Conservation (phyloP, 495 filamentous ascomycete species). For the Poronia punctata region DNA sequence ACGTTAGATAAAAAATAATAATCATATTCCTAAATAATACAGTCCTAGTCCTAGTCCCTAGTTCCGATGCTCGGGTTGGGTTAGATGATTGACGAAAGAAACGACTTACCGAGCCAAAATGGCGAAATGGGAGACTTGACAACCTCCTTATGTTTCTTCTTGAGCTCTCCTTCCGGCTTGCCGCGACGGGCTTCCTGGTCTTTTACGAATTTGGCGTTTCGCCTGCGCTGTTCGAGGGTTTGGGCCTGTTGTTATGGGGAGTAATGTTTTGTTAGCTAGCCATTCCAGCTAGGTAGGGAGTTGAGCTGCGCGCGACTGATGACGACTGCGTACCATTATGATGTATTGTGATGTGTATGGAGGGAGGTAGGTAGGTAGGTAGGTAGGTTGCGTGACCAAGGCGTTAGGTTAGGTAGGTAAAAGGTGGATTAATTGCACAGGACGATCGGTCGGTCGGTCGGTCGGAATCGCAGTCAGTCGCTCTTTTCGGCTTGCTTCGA, state of each 20-base stretch:
- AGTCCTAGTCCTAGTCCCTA: no score
- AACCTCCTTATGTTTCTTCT: conserved; percentile 56
- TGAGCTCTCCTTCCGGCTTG: conserved; percentile 63
- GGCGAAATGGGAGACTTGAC: conserved; percentile 72
- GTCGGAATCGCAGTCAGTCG: no score
- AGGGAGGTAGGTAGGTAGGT: no score
- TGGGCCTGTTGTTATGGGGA: conserved; percentile 56
- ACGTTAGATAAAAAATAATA: no score
- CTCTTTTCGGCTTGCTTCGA: no score
- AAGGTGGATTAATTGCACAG: no score
- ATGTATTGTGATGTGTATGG: no score
- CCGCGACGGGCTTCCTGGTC: conserved; percentile 74
- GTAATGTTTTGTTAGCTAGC: background rate
- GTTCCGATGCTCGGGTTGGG: no score
- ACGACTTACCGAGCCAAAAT: conserved; percentile 71
- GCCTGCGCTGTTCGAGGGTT: conserved; percentile 86
- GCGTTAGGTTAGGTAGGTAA: background rate
- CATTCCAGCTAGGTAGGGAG: background rate
- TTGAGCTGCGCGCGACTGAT: background rate
- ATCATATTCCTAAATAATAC: no score
- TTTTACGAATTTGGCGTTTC: conserved; percentile 78
- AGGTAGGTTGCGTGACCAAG: background rate
- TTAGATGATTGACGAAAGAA: no score
- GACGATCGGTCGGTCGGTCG: no score
- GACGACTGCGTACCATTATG: conserved; percentile 19